A percentile compares a stretch with the other conserved stretches of the same genome.
Conservation (phyloP, 2,329 filamentous ascomycete species). For the Conoideocrella luteorostrata region DNA sequence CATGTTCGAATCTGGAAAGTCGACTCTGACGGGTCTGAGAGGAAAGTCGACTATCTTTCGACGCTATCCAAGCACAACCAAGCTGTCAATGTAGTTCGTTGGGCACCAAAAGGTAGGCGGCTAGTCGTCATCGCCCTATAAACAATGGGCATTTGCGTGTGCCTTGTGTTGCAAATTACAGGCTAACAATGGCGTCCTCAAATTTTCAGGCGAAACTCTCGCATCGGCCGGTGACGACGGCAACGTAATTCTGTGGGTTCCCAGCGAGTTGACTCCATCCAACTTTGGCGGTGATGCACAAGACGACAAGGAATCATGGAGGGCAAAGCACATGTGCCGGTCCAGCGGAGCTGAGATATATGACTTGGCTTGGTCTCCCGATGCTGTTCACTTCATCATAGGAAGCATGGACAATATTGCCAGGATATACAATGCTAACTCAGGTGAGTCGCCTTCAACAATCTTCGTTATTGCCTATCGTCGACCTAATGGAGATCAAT, state of each 20-base stretch:
- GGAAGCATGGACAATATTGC: slow-evolving; percentile 99
- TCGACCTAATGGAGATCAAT: slow-evolving; percentile 5
- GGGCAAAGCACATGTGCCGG: slow-evolving; percentile 95
- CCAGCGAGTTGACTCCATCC: slow-evolving; percentile 66
- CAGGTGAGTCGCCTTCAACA: slow-evolving; percentile 48
- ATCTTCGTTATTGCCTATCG: slow-evolving; percentile 3
- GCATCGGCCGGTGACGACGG: slow-evolving; percentile 96
- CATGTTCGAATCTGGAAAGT: slow-evolving; percentile 95
- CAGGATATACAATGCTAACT: slow-evolving; percentile 90
- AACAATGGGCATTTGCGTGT: no score
- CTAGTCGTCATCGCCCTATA: not conserved
- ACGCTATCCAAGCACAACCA: slow-evolving; percentile 92
- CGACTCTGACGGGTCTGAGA: slow-evolving; percentile 75
- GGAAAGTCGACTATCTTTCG: slow-evolving; percentile 85
- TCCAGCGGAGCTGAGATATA: slow-evolving; percentile 95
- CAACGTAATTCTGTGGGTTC: slow-evolving; percentile 94
- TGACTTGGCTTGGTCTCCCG: slow-evolving; percentile 97
- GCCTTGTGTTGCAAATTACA: not conserved
- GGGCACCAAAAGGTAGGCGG: slow-evolving; percentile 77
- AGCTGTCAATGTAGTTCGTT: slow-evolving; percentile 95
- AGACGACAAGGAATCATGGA: slow-evolving; percentile 95
- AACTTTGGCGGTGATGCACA: slow-evolving; percentile 74
- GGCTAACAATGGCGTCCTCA: slow-evolving; percentile 4
- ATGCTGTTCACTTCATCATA: slow-evolving; percentile 91
- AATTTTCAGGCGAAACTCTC: slow-evolving; percentile 73